phyloP scores from a whole-genome alignment of 805 yeast genomes.

The Lipomyces yamadae region DNA sequence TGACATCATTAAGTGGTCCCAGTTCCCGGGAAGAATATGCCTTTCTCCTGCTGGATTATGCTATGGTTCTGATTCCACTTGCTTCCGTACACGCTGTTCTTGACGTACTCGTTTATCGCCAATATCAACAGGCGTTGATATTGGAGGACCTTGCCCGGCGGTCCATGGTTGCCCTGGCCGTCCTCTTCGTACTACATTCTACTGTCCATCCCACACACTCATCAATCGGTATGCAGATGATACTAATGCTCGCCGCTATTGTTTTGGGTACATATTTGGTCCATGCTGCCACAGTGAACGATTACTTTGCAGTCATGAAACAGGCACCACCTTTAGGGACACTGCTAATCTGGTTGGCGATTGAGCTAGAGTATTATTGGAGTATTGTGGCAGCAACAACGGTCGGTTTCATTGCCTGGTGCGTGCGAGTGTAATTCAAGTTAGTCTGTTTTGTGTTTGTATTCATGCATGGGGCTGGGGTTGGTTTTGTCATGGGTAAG shows the following conservation, averaged over 20 bases:
- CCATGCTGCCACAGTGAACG: slow-evolving; percentile 45
- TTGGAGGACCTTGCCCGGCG: slow-evolving; percentile 36
- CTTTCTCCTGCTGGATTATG: slow-evolving; percentile 42
- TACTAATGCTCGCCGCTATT: slow-evolving; percentile 38
- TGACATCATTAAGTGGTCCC: slow-evolving; percentile 3
- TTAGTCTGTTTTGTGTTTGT: background rate
- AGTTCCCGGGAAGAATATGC: slow-evolving; percentile 38
- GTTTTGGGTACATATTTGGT: slow-evolving; percentile 46
- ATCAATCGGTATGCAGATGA: slow-evolving; percentile 36
- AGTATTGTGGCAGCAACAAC: slow-evolving; percentile 22
- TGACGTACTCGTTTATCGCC: slow-evolving; percentile 46
- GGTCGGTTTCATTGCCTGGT: slow-evolving; percentile 27
- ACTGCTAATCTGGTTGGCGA: slow-evolving; percentile 48
- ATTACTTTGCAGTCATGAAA: slow-evolving; percentile 49
- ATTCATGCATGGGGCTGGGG: slow-evolving; percentile 3
- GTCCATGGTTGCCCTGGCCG: slow-evolving; percentile 41
- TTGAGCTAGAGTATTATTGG: slow-evolving; percentile 49
- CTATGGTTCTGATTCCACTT: slow-evolving; percentile 44
- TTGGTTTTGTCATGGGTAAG: background rate
- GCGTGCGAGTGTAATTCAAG: background rate
- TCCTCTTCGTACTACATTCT: slow-evolving; percentile 42
- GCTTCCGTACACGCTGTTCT: slow-evolving; percentile 45
- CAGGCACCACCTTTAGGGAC: slow-evolving; percentile 51
- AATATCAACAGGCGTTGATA: slow-evolving; percentile 44
- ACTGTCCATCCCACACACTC: slow-evolving; percentile 41